Percentiles rank a stretch among this genome's conserved stretches.
These are phyloP conservation scores for Suzukiozyma palmioleophila DNA, from an alignment of 1,139 yeast genomes.

Conservation along the genomic window DNA sequence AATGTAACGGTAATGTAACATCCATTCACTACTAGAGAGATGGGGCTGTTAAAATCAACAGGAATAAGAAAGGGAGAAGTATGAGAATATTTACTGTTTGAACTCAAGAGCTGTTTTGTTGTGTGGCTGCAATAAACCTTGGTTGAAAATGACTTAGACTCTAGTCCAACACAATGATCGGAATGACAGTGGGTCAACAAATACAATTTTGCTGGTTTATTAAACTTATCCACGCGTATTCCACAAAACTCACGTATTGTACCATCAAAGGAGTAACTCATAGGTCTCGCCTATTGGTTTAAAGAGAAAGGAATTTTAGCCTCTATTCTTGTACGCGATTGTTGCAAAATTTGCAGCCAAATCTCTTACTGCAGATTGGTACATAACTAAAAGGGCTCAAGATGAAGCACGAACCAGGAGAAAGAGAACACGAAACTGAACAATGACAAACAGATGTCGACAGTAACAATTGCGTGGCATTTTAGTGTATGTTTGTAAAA, in stretches of 20 bases:
- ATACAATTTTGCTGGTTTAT: conserved; percentile 19
- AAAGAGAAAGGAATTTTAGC: too few species aligned
- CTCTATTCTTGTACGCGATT: not conserved
- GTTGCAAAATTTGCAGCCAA: not conserved
- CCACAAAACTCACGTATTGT: conserved; percentile 31
- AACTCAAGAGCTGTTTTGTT: conserved; percentile 34
- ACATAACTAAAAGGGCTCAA: too few species aligned
- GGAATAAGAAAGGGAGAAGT: conserved; percentile 19
- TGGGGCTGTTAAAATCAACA: conserved; percentile 23
- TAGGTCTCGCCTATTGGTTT: conserved; percentile 5
- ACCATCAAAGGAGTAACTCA: conserved; percentile 19
- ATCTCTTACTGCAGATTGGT: too few species aligned
- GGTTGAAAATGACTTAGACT: conserved; percentile 32
- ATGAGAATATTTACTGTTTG: conserved; percentile 20
- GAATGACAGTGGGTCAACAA: conserved; percentile 55
- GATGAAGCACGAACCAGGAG: too few species aligned
- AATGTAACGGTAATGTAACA: conserved; percentile 19
- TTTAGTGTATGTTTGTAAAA: too few species aligned
- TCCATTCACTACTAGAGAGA: conserved; percentile 12
- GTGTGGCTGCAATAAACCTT: conserved; percentile 47
- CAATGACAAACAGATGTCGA: too few species aligned
- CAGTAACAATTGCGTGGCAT: too few species aligned
- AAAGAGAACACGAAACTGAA: too few species aligned
- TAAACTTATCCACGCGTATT: conserved; percentile 42
- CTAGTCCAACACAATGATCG: conserved; percentile 54